Percentiles rank a stretch among this genome's conserved stretches.
Evolutionary conservation across 345 rosid genomes (phyloP).

Genomic region (Toxicodendron radicans): DNA sequence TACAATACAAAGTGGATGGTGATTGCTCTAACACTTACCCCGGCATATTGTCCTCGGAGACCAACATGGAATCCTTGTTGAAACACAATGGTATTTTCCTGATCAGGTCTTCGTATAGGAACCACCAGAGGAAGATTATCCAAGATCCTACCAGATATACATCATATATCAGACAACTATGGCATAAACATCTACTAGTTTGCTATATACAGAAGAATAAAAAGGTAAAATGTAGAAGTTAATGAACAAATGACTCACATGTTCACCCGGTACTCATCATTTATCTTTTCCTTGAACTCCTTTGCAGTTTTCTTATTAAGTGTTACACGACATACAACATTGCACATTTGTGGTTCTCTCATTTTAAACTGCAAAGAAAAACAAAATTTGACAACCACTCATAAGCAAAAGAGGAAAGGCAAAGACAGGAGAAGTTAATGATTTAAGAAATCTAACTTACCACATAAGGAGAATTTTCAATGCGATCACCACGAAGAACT

Average conservation of each 20-base stretch:
- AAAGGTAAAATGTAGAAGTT: not conserved
- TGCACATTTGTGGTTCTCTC: slow-evolving; percentile 78
- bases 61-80: slow-evolving; percentile 72
- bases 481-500: slow-evolving; percentile 91
- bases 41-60: slow-evolving; percentile 61
- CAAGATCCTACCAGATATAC: slow-evolving; percentile 52
- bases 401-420: not conserved
- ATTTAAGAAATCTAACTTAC: slow-evolving; percentile 31
- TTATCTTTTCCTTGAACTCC: slow-evolving; percentile 76
- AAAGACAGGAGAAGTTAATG: not conserved
- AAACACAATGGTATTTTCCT: slow-evolving; percentile 44
- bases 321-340: slow-evolving; percentile 45
- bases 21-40: slow-evolving; percentile 39
- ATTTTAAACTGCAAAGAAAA: slow-evolving; percentile 63
- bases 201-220: not conserved
- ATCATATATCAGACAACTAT: slow-evolving; percentile 5
- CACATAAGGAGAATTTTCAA: slow-evolving; percentile 85
- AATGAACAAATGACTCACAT: slow-evolving; percentile 44
- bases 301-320: slow-evolving; percentile 60
- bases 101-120: slow-evolving; percentile 51
- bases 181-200: not conserved
- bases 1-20: slow-evolving; percentile 4
- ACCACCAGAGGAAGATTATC: slow-evolving; percentile 79
- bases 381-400: slow-evolving; percentile 21
- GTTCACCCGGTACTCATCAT: slow-evolving; percentile 83